phyloP scores from a whole-genome alignment of 352 stramenopile species.

The Pythium dissimile region DNA sequence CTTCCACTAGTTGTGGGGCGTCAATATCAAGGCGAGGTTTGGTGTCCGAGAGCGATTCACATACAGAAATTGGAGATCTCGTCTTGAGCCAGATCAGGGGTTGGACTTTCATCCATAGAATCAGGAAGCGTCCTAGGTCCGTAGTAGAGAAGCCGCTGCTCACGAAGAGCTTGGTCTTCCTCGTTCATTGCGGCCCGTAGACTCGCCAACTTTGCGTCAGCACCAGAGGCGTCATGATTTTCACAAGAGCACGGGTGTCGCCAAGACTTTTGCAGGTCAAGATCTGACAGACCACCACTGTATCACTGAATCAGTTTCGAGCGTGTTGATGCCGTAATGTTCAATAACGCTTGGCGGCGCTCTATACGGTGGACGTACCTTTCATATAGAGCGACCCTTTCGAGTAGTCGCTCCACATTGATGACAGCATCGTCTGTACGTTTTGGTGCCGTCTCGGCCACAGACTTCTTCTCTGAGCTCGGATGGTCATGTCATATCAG shows the following conservation, averaged over 20 bases:
- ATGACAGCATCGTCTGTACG: not conserved
- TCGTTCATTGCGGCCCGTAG: constrained; percentile 5
- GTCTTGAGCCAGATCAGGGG: too few relatives aligned
- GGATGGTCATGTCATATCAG: too few relatives aligned
- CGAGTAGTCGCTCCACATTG: constrained; percentile 13
- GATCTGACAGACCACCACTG: constrained; percentile 14
- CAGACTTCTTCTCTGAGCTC: constrained; percentile 5
- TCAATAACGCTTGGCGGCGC: not conserved
- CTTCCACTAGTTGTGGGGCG: constrained; percentile 16
- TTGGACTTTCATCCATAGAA: not conserved
- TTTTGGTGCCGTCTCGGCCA: not conserved
- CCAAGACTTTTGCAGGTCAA: constrained; percentile 21
- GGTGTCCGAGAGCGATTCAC: too few relatives aligned
- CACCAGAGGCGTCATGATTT: constrained; percentile 5
- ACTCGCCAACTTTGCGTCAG: constrained; percentile 3
- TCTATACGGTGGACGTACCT: too few relatives aligned
- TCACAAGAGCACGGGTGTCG: not conserved
- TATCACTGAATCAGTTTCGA: not conserved
- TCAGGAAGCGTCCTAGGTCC: not conserved
- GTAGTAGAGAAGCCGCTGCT: constrained; percentile 3
- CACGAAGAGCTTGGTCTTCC: constrained; percentile 1
- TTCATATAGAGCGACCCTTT: constrained; percentile 13
- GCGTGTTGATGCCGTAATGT: not conserved
- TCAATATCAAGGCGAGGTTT: not conserved
- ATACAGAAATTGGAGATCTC: constrained; percentile 12